Base-by-base conservation (phyloP, 169 alveolate species). In the Cryptosporidium canis region DNA sequence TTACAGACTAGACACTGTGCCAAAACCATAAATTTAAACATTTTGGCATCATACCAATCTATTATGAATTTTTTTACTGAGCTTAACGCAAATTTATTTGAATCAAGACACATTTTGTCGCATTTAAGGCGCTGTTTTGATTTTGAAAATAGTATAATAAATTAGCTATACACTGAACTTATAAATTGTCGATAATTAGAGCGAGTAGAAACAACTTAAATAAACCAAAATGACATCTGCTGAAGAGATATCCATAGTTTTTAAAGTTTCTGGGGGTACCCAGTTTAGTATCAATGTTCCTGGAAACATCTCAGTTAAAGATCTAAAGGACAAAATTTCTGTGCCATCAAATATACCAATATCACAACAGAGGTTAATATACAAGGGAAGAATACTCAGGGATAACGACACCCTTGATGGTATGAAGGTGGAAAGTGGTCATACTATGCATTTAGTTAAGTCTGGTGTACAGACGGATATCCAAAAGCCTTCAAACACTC, bases 391-490 rank as follows among this genome's bases (percentile, higher is more conserved):
- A 67, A 95, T 96, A 29, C 90, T 96, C 55, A 96, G 95, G 93
- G 98, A 96, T 66, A 94, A 83, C 35, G 98, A 96, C 61, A 64
- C 85, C 37, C 70, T 96, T 56, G 82, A 93, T 33, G 67, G 83
- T 16, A 93, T 92, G 51, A 92, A 90, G 47, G 95, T 94, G 56
- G 96, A 93, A 55, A 95, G 92, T 83, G 98, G 98, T 16, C 95
- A 93, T 85, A 94, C 96, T 53, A 93, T 96, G 90, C 97, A 96
- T 82, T 70, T 96, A 90, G 98, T 96, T 39, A 93, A 96, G 45
- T 94, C 97, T 64, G 96, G 95, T 18, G 94, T 85, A 5, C 85
- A 91, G 90, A 44, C 90, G 83, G 84, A 65, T 41, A 83, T 1
- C 41, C 83, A 27, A 47, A 90, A 35, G 18, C 90, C 67, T 27